These are phyloP conservation scores for Mrakia frigida DNA, from an alignment of 768 basidiomycete species.

Conservation along the genomic window DNA sequence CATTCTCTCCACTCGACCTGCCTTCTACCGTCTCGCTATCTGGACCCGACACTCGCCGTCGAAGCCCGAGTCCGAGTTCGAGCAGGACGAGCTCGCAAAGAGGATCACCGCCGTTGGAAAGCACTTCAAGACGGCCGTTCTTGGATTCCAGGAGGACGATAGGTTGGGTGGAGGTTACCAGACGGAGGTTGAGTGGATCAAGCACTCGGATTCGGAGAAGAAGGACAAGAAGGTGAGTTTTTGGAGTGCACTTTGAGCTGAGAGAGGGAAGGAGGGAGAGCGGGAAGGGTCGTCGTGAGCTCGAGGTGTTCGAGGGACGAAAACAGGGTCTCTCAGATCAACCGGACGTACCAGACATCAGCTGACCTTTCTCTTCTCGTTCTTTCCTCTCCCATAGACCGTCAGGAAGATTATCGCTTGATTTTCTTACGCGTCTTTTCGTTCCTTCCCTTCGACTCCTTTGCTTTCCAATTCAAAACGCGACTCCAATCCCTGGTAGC, in stretches of 20 bases:
- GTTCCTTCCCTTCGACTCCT: too few species aligned
- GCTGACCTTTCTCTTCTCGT: too few species aligned
- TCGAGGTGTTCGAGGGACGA: too few species aligned
- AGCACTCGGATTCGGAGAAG: constrained; percentile 92
- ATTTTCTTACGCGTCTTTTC: too few species aligned
- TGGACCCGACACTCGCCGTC: constrained; percentile 70
- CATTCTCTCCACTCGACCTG: constrained; percentile 87
- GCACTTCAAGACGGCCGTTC: constrained; percentile 86
- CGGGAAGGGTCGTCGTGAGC: background rate
- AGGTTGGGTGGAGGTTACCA: constrained; percentile 78
- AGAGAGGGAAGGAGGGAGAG: background rate
- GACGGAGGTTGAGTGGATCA: constrained; percentile 90
- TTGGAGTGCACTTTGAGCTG: background rate
- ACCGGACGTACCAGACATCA: too few species aligned
- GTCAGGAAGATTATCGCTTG: too few species aligned
- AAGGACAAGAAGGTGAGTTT: constrained; percentile 60
- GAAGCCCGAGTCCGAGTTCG: constrained; percentile 38
- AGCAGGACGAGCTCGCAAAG: constrained; percentile 61
- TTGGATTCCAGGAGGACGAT: constrained; percentile 70
- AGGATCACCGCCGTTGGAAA: constrained; percentile 77
- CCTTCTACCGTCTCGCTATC: constrained; percentile 94
- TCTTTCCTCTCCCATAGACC: too few species aligned
- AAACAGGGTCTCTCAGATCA: background rate
- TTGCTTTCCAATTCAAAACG: too few species aligned
- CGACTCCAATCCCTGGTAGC: too few species aligned